Percentiles rank a stretch among this genome's conserved stretches.
Conservation (phyloP, 352 stramenopile species). For the Phytopythium aichiense region DNA sequence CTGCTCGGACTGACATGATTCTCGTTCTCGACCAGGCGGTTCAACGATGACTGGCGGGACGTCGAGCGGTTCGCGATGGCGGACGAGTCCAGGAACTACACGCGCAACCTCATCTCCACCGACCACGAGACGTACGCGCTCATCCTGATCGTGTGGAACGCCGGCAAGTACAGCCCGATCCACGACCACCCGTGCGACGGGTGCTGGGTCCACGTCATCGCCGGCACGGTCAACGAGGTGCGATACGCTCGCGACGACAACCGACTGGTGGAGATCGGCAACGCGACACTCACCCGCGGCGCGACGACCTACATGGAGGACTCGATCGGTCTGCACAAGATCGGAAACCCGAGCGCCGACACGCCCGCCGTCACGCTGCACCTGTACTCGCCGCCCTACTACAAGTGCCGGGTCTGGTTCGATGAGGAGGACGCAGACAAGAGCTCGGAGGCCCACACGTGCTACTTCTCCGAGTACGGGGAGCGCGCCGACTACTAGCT, state of each 20-base stretch:
- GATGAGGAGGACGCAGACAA: conserved; percentile 49
- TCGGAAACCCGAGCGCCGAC: conserved; percentile 48
- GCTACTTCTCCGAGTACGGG: conserved; percentile 77
- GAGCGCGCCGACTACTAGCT: conserved; percentile 22
- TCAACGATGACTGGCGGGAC: conserved; percentile 40
- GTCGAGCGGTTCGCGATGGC: conserved; percentile 64
- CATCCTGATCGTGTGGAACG: conserved; percentile 92
- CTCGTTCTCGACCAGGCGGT: conserved; percentile 15
- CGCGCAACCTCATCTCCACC: conserved; percentile 87
- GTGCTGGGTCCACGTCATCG: conserved; percentile 75
- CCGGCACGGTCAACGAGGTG: conserved; percentile 66
- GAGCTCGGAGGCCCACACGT: conserved; percentile 56
- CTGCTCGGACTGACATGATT: no score
- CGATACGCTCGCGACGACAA: conserved; percentile 41
- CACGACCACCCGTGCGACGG: conserved; percentile 88
- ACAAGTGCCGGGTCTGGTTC: conserved; percentile 78
- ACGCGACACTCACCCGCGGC: conserved; percentile 22
- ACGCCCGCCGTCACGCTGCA: conserved; percentile 69
- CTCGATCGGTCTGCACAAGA: conserved; percentile 77
- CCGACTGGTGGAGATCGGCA: conserved; percentile 23
- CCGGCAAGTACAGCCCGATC: conserved; percentile 68
- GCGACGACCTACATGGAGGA: conserved; percentile 67
- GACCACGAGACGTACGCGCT: conserved; percentile 90
- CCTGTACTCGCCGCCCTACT: conserved; percentile 80
- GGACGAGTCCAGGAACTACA: conserved; percentile 82